phyloP scores from a whole-genome alignment of 129 eudicot genomes.

The Helichrysum umbraculigerum region DNA sequence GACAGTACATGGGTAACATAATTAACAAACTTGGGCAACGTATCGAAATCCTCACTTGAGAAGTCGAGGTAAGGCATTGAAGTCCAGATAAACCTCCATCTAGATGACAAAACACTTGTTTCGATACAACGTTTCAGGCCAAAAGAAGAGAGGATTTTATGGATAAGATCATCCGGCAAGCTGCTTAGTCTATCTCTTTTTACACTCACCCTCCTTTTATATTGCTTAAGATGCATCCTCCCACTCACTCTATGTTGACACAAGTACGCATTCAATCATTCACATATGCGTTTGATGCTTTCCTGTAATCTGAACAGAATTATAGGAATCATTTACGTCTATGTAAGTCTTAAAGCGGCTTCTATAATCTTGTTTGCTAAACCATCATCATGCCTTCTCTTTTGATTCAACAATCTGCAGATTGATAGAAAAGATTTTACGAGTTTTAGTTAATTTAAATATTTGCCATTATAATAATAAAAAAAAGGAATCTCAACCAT shows the following conservation, averaged over 20 bases:
- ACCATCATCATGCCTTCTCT: background rate
- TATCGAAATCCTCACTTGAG: background rate
- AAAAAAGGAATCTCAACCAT: too few species aligned
- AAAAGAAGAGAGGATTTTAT: slow-evolving; percentile 3
- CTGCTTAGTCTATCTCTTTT: background rate
- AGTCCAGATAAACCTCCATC: slow-evolving; percentile 7
- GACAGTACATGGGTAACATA: slow-evolving; percentile 4
- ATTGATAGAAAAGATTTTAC: background rate
- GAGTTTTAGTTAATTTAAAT: too few species aligned
- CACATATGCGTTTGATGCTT: too few species aligned
- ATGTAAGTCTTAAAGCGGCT: too few species aligned
- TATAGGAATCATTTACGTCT: too few species aligned
- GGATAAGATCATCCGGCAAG: slow-evolving; percentile 15
- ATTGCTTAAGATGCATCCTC: background rate
- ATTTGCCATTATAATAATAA: too few species aligned
- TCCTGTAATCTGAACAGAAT: too few species aligned
- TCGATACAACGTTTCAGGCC: background rate
- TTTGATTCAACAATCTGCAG: background rate
- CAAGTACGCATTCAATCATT: too few species aligned
- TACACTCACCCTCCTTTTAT: background rate
- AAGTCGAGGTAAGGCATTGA: slow-evolving; percentile 14
- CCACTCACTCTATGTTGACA: background rate
- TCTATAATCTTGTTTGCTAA: background rate
- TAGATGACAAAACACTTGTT: slow-evolving; percentile 15
- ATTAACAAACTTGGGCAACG: background rate